Conservation (phyloP, 164 flowering plant species). For the Cinnamomum chago region DNA sequence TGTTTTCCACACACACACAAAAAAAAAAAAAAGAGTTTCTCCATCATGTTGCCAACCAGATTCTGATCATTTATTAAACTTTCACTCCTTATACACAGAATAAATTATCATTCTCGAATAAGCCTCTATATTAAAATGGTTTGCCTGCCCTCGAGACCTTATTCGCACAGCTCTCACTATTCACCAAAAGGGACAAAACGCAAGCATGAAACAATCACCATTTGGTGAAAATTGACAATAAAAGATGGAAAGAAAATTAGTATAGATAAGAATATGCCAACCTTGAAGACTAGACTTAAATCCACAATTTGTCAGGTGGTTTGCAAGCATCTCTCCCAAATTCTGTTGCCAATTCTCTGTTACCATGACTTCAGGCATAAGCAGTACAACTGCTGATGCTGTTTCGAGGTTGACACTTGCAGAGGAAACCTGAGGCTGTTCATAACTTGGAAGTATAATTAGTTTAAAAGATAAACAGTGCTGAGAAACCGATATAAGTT, state of each 20-base stretch:
- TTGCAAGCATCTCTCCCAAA: conserved; percentile 85
- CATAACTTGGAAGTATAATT: background rate
- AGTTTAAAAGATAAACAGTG: conserved; percentile 1
- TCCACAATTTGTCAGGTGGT: conserved; percentile 84
- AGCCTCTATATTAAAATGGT: no score
- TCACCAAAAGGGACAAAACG: no score
- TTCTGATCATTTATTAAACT: no score
- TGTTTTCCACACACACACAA: no score
- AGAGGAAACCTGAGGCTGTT: conserved; percentile 87
- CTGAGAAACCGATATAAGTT: background rate
- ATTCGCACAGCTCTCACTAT: no score
- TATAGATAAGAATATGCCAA: conserved; percentile 18
- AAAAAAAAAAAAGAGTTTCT: no score
- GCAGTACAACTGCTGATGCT: conserved; percentile 89
- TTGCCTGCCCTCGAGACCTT: no score
- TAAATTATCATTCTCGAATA: no score
- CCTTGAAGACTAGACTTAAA: conserved; percentile 78
- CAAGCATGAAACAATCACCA: background rate
- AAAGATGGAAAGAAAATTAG: background rate
- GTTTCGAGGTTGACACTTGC: conserved; percentile 87
- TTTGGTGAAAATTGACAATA: background rate
- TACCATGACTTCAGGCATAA: conserved; percentile 63
- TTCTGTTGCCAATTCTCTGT: conserved; percentile 65
- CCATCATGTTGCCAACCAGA: no score
- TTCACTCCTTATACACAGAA: no score